Base-by-base conservation (phyloP, 768 basidiomycete genomes). In the Amanita jacksonii region DNA sequence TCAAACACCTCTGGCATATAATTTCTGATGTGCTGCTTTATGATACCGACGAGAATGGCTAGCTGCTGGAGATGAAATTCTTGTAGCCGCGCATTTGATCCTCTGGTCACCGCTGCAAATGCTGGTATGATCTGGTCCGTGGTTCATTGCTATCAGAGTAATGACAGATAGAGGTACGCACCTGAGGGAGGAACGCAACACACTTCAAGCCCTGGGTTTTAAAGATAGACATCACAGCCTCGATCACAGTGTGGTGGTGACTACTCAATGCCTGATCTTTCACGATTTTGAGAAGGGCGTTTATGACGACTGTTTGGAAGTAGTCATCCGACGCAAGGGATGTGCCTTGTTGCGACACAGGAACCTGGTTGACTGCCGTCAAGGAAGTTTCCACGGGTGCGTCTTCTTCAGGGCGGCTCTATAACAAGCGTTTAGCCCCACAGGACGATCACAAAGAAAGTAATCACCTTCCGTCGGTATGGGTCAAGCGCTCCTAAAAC, bases 221-320 rank as follows among this genome's bases (percentile, higher is more conserved):
- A 74, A 98, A 99, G 49, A 99, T 98, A 36, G 90, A 85, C 90
- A 98, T 97, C 53, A 99, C 85, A 1, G 92, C 92, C 59, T 98
- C 92, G 45, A 98, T 92, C 37, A 93, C 94, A 18, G 81, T 85
- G 55, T 96, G 85, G 54, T 97, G 92, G 53, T 89, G 83, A 45
- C 70, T 80, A 54, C 75, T 85, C 48, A 96, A 71, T 1, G 91
- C 81, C 43, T 87, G 81, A 58, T 99, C 96, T 57, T 82, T 87
- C 49, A 99, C 61, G 46, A 99, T 85, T 32, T 78, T 74, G 25
- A 98, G 73, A 8, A 99, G 73, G 0, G 91, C 76, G 20, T 79
- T 85, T 58, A 99, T 88, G 28, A 93, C 93, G 5, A 93, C 90
- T 5, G 89, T 90, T 59, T 98, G 96, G 64, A 92, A 99, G 63